Evolutionary conservation across 2,329 filamentous ascomycete species (phyloP).

Genomic region (Penicillium freii): DNA sequence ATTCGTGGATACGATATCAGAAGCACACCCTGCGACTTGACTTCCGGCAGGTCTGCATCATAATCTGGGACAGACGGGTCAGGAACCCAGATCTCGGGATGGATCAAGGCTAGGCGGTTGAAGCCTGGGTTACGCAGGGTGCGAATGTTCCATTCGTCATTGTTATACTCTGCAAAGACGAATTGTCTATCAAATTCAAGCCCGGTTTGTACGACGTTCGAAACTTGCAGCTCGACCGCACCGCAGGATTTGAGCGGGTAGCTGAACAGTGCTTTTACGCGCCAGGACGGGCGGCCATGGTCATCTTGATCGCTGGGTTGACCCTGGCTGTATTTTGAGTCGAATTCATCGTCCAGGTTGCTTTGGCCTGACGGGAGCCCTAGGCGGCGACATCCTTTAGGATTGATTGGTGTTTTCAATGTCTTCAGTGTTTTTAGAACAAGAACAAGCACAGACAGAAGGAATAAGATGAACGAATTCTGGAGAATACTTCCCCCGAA

Average conservation of each 20-base stretch:
- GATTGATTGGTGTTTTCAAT: conserved; percentile 17
- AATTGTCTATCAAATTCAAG: conserved; percentile 80
- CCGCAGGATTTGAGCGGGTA: conserved; percentile 83
- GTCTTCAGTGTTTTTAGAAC: conserved; percentile 5
- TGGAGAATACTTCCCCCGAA: not conserved
- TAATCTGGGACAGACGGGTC: conserved; percentile 48
- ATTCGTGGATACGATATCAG: conserved; percentile 49
- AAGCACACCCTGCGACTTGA: conserved; percentile 54
- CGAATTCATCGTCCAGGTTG: conserved; percentile 58
- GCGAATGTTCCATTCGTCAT: conserved; percentile 41
- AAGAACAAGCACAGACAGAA: conserved; percentile 7
- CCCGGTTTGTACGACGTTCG: conserved; percentile 65
- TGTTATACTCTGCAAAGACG: conserved; percentile 67
- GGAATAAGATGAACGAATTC: conserved; percentile 1
- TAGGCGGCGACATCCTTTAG: conserved; percentile 53
- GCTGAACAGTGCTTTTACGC: conserved; percentile 68
- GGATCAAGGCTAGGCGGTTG: conserved; percentile 68
- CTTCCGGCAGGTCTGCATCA: conserved; percentile 44
- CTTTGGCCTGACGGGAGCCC: conserved; percentile 47
- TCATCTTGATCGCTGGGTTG: conserved; percentile 32
- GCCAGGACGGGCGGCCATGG: conserved; percentile 41
- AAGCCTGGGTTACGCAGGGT: conserved; percentile 44
- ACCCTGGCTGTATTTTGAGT: conserved; percentile 49
- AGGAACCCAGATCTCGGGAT: conserved; percentile 60
- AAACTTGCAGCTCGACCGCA: conserved; percentile 68